These are phyloP conservation scores for Naematelia encephala DNA, from an alignment of 768 basidiomycete species.

Conservation along the genomic window DNA sequence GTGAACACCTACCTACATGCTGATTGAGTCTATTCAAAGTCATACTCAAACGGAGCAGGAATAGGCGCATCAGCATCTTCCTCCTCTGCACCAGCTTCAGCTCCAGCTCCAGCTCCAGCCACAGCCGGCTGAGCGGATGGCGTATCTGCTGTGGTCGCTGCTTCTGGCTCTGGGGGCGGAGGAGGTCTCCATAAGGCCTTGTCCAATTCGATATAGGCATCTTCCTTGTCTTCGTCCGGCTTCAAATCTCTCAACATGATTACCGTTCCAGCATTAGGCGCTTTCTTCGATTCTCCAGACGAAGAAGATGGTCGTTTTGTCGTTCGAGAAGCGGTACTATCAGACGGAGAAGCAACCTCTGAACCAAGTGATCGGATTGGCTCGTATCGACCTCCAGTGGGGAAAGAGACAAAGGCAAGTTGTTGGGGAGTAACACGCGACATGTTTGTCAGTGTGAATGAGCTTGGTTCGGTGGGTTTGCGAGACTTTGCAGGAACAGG, in stretches of 20 bases:
- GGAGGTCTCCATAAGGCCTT: slow-evolving; percentile 30
- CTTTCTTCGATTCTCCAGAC: not conserved
- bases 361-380: slow-evolving; percentile 73
- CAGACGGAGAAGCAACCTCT: not conserved
- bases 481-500: slow-evolving; percentile 54
- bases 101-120: slow-evolving; percentile 44
- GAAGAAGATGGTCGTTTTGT: not conserved
- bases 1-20: too few relatives aligned
- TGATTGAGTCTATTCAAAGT: slow-evolving; percentile 20
- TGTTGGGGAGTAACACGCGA: slow-evolving; percentile 90
- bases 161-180: slow-evolving; percentile 5
- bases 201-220: slow-evolving; percentile 67
- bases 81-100: slow-evolving; percentile 40
- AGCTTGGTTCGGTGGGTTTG: slow-evolving; percentile 66
- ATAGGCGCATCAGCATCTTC: slow-evolving; percentile 66
- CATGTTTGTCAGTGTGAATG: slow-evolving; percentile 76
- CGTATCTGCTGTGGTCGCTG: slow-evolving; percentile 25
- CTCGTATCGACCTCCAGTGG: slow-evolving; percentile 68
- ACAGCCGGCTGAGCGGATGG: slow-evolving; percentile 4
- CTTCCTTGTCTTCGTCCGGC: slow-evolving; percentile 62
- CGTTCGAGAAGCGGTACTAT: not conserved
- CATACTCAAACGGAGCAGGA: slow-evolving; percentile 72
- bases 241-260: slow-evolving; percentile 72
- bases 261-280: slow-evolving; percentile 46
- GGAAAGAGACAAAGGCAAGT: slow-evolving; percentile 77